Percentiles rank a stretch among this genome's conserved stretches.
Conservation (phyloP, 495 filamentous ascomycete species). For the Mytilinidion resinicola region DNA sequence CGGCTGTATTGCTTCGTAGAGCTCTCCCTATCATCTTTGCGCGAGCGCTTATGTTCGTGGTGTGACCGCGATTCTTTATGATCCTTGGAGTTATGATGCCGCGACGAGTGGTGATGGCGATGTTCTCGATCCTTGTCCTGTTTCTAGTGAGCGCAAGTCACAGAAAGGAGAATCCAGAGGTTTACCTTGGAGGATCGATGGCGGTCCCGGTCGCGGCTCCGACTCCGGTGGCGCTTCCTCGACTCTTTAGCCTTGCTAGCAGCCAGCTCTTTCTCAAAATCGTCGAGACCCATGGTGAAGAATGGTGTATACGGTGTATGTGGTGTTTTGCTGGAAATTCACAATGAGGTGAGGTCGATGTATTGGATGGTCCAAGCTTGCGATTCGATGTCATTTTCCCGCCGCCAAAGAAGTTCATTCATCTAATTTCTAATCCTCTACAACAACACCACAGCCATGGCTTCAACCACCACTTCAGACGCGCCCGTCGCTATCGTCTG, state of each 20-base stretch:
- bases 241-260: slow-evolving; percentile 23
- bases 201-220: slow-evolving; percentile 24
- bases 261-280: slow-evolving; percentile 40
- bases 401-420: slow-evolving; percentile 1
- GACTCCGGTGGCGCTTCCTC: slow-evolving; percentile 27
- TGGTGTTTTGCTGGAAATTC: not conserved
- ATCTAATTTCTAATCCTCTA: not conserved
- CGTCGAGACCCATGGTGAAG: slow-evolving; percentile 33
- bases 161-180: not conserved
- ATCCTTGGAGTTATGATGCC: slow-evolving; percentile 33
- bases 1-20: too few species aligned
- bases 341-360: not conserved
- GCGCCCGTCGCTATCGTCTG: slow-evolving; percentile 76
- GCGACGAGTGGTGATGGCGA: slow-evolving; percentile 44
- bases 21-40: slow-evolving; percentile 37
- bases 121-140: slow-evolving; percentile 19
- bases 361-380: not conserved
- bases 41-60: slow-evolving; percentile 52
- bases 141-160: not conserved
- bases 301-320: not conserved
- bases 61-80: slow-evolving; percentile 38
- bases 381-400: too few species aligned
- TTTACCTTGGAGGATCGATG: slow-evolving; percentile 20
- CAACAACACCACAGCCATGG: slow-evolving; percentile 21
- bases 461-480: slow-evolving; percentile 8